Percentiles rank a stretch among this genome's conserved stretches.
These are phyloP conservation scores for Curvularia verruculosa DNA, from an alignment of 2,329 filamentous ascomycete genomes.

Conservation along the genomic window DNA sequence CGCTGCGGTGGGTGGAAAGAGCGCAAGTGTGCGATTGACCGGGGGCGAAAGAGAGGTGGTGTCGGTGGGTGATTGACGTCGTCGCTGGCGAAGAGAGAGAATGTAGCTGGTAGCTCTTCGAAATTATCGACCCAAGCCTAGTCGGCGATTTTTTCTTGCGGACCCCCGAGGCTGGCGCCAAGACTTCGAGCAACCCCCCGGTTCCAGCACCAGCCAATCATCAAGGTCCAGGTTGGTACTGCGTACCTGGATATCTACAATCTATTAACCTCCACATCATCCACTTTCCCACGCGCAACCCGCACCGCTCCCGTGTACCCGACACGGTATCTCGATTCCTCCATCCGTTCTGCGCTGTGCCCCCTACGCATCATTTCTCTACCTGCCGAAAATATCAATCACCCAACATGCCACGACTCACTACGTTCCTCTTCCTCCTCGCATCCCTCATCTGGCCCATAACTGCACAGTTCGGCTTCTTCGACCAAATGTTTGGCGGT, in stretches of 20 bases:
- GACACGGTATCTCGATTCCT: not conserved
- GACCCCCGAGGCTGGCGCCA: conserved; percentile 27
- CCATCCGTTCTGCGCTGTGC: not conserved
- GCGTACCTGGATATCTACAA: not conserved
- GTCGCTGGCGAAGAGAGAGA: not conserved
- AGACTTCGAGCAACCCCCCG: not conserved
- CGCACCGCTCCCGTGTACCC: too few species aligned
- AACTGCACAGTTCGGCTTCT: conserved; percentile 91
- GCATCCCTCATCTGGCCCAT: conserved; percentile 65
- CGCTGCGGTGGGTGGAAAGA: not conserved
- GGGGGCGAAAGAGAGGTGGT: not conserved
- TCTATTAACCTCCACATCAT: conserved; percentile 14
- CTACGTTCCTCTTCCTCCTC: conserved; percentile 38
- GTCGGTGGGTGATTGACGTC: not conserved
- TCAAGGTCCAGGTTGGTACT: not conserved
- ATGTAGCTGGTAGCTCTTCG: not conserved
- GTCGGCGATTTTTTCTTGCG: conserved; percentile 30
- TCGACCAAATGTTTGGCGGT: conserved; percentile 92
- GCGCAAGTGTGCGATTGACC: not conserved
- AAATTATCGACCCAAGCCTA: not conserved
- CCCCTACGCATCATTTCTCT: not conserved
- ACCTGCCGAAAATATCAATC: not conserved
- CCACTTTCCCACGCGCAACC: conserved; percentile 21
- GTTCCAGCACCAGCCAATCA: not conserved
- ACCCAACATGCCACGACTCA: conserved; percentile 37